phyloP scores from a whole-genome alignment of 179 eudicot species.

The Amaranthus tricolor region DNA sequence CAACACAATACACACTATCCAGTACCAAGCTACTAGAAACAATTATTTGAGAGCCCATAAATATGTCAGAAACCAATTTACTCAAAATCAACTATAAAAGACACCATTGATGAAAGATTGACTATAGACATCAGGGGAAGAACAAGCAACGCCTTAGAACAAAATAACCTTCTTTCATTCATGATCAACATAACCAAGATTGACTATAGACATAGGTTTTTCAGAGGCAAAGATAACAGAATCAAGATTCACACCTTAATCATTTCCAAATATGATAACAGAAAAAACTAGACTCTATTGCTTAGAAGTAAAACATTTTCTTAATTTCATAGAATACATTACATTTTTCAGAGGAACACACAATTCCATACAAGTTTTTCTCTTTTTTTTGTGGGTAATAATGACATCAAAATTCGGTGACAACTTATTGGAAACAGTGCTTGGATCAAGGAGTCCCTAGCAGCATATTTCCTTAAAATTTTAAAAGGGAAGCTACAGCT shows the following conservation, averaged over 20 bases:
- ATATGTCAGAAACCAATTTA: not conserved
- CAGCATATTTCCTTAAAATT: no score
- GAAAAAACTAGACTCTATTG: not conserved
- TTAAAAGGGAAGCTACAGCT: no score
- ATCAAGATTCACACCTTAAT: not conserved
- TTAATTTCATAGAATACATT: no score
- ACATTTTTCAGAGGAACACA: no score
- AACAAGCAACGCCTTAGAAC: no score
- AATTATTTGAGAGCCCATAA: not conserved
- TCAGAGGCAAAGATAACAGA: not conserved
- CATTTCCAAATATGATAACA: not conserved
- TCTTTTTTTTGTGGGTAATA: no score
- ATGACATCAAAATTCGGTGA: no score
- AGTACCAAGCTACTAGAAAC: not conserved
- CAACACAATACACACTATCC: not conserved
- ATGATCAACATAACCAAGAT: not conserved
- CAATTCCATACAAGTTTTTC: no score
- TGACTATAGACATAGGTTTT: not conserved
- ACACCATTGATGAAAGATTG: not conserved
- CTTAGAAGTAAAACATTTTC: no score
- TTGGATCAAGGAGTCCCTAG: no score
- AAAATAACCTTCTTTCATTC: not conserved
- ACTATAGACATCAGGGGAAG: not conserved
- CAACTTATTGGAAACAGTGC: no score
- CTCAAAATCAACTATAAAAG: not conserved